Base-by-base conservation (phyloP, 1,139 yeast genomes). In the Yarrowia galli region DNA sequence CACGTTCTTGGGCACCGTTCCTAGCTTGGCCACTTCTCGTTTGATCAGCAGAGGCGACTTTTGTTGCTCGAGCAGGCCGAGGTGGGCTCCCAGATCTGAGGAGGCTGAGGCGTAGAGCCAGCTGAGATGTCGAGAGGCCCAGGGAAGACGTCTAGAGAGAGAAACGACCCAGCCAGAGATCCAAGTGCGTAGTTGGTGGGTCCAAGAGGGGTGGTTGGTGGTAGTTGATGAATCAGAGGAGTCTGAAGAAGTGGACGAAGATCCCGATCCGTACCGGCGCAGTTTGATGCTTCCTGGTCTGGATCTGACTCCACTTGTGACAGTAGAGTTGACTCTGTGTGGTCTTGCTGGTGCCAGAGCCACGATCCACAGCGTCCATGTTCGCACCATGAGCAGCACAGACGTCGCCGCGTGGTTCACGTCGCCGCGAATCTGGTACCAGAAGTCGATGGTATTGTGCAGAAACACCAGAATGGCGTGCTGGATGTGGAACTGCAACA, bases 401-500 rank as follows among this genome's bases (percentile, higher is more conserved):
- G 61, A 54, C 5, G 61, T 40, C 25, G 48, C 36, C 12, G 61
- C 64, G 42, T 58, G 49, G 22, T 58, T 58, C 42, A 43, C 49
- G 42, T 43, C 49, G 18, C 51, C 51, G 28, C 36, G 40, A 36
- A 58, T 58, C 51, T 58, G 64, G 54, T 67, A 68, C 72, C 68
- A 66, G 67, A 20, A 60, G 66, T 20, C 69, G 67, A 13, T 68
- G 18, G 23, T 40, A 58, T 28, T 68, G 15, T 56, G 68, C 8
- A 72, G 16, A 15, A 64, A 40, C 22, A 63, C 69, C 58, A 73
- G 65, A 12, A 73, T 13, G 13, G 71, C 67, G 22, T 72, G 70
- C 23, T 68, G 67, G 16, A 75, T 18, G 42, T 74, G 74, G 67
- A 74, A 75, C 67, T 68, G 67, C 53, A 75, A 69, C 51, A 74